phyloP scores from a whole-genome alignment of 2,329 filamentous ascomycete genomes.

The Zymoseptoria tritici region DNA sequence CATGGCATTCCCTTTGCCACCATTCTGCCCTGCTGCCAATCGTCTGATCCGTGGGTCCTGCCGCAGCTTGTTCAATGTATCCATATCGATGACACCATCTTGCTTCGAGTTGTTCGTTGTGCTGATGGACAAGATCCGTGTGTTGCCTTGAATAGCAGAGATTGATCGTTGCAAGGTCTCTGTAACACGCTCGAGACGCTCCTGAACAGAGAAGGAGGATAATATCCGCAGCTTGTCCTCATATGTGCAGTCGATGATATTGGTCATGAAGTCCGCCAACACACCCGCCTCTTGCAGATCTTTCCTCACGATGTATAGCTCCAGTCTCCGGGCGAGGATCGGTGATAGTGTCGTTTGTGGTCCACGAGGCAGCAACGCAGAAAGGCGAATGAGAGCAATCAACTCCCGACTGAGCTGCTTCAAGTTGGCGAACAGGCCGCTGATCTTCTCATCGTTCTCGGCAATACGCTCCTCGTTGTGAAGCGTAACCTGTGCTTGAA shows the following conservation, averaged over 20 bases:
- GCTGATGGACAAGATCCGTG: conserved; percentile 74
- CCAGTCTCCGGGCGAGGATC: conserved; percentile 75
- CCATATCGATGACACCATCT: conserved; percentile 35
- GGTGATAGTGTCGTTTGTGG: conserved; percentile 65
- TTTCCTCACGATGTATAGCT: conserved; percentile 79
- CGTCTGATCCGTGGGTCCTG: conserved; percentile 36
- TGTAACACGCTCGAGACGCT: conserved; percentile 72
- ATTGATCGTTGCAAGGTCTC: conserved; percentile 79
- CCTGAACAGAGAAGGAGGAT: conserved; percentile 69
- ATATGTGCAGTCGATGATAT: conserved; percentile 76
- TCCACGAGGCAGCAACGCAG: conserved; percentile 69
- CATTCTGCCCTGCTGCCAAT: conserved; percentile 26
- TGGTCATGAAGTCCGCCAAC: conserved; percentile 94
- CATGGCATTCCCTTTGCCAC: conserved; percentile 20
- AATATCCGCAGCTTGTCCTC: conserved; percentile 88
- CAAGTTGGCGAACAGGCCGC: conserved; percentile 67
- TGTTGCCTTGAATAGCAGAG: conserved; percentile 73
- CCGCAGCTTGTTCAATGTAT: conserved; percentile 37
- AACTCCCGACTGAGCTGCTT: conserved; percentile 82
- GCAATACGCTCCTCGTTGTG: conserved; percentile 52
- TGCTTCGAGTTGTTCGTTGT: conserved; percentile 44
- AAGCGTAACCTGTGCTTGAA: conserved; percentile 70
- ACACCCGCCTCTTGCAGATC: conserved; percentile 73
- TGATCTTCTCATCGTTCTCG: conserved; percentile 50
- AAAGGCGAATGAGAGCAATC: conserved; percentile 73